Conservation (phyloP, 2,329 filamentous ascomycete genomes). For the Neonectria ditissima region DNA sequence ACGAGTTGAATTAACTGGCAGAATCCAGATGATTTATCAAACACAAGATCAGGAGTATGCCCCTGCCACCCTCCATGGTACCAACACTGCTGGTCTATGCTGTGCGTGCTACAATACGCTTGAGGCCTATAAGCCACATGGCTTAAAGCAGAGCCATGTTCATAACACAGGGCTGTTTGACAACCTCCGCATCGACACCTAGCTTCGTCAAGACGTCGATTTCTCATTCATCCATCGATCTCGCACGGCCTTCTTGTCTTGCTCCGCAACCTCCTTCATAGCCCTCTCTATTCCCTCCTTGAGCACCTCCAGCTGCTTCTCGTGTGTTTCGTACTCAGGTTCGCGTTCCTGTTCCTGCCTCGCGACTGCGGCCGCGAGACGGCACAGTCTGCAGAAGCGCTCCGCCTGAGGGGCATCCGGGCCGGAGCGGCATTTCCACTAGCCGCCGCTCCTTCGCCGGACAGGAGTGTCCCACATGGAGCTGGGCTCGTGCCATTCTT, state of each 20-base stretch:
- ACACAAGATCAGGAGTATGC: not conserved
- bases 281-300: slow-evolving; percentile 32
- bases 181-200: not conserved
- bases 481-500: slow-evolving; percentile 37
- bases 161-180: not conserved
- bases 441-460: slow-evolving; percentile 39
- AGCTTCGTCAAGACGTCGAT: not conserved
- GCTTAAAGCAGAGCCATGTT: not conserved
- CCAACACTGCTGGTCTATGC: not conserved
- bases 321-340: not conserved
- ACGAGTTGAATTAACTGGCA: not conserved
- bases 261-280: slow-evolving; percentile 29
- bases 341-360: not conserved
- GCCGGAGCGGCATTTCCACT: slow-evolving; percentile 45
- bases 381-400: slow-evolving; percentile 34
- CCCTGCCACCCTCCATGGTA: not conserved
- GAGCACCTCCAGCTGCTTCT: slow-evolving; percentile 16
- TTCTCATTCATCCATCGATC: not conserved
- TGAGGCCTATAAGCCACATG: not conserved
- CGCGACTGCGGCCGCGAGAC: not conserved
- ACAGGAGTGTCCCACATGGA: slow-evolving; percentile 32
- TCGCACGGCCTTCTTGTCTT: slow-evolving; percentile 13
- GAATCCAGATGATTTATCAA: not conserved
- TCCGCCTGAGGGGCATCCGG: slow-evolving; percentile 31
- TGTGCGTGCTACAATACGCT: not conserved